Conservation (phyloP, 2,329 filamentous ascomycete species). For the Pseudogymnoascus sp. region DNA sequence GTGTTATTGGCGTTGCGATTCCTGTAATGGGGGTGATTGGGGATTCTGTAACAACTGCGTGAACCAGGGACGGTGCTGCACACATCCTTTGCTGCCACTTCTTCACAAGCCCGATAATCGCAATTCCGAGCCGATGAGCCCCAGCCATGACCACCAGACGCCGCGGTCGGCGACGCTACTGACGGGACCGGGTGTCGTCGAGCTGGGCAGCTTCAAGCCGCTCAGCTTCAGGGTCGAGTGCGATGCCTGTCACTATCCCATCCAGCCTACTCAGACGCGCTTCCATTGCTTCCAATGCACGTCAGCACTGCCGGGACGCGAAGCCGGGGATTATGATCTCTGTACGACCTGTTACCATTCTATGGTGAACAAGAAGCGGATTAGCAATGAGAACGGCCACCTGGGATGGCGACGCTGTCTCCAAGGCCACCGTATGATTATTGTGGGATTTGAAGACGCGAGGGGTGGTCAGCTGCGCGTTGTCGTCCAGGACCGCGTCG, state of each 20-base stretch:
- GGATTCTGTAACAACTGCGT: constrained; percentile 86
- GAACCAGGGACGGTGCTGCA: constrained; percentile 71
- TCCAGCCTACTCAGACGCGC: constrained; percentile 58
- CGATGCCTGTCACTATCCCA: constrained; percentile 66
- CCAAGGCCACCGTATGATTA: constrained; percentile 72
- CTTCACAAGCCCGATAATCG: constrained; percentile 43
- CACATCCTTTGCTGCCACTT: constrained; percentile 70
- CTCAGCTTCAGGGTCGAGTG: constrained; percentile 68
- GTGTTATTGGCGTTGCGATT: constrained; percentile 82
- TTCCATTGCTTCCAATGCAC: constrained; percentile 76
- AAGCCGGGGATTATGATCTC: constrained; percentile 72
- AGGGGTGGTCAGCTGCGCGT: constrained; percentile 58
- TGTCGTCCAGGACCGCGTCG: constrained; percentile 65
- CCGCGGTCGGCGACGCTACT: constrained; percentile 40
- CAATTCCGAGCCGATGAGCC: constrained; percentile 31
- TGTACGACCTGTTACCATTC: constrained; percentile 69
- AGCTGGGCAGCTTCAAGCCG: constrained; percentile 49
- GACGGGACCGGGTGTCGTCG: constrained; percentile 38
- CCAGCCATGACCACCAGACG: constrained; percentile 36
- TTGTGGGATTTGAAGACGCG: constrained; percentile 65
- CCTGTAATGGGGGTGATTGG: constrained; percentile 90
- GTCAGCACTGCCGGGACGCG: constrained; percentile 33
- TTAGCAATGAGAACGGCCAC: constrained; percentile 66
- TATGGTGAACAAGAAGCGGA: constrained; percentile 52
- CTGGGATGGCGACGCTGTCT: constrained; percentile 78